phyloP scores from a whole-genome alignment of 2,329 filamentous ascomycete genomes.

The Penicillium frequentans region DNA sequence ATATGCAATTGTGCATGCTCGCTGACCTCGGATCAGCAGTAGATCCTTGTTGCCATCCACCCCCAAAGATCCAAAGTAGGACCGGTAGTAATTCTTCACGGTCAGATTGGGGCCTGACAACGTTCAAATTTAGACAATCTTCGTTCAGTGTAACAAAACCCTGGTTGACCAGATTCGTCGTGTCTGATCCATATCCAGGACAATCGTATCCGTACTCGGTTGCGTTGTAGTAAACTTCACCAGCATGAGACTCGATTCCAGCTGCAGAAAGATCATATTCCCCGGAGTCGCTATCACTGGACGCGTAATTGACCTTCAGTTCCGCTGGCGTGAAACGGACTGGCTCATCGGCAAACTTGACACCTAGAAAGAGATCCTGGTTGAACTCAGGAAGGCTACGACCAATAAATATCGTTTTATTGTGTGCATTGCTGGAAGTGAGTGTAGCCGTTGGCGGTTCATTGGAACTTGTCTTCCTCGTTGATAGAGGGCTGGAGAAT shows the following conservation, averaged over 20 bases:
- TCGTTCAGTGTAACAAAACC: conserved; percentile 23
- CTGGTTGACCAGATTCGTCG: conserved; percentile 20
- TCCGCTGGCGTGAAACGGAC: conserved; percentile 25
- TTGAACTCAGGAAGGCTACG: conserved; percentile 26
- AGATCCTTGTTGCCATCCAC: conserved; percentile 32
- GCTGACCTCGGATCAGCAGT: conserved; percentile 31
- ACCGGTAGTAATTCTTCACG: conserved; percentile 22
- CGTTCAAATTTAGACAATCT: conserved; percentile 30
- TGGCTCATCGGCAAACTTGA: conserved; percentile 31
- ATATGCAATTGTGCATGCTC: neutral
- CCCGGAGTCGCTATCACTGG: conserved; percentile 23
- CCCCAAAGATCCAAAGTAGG: conserved; percentile 34
- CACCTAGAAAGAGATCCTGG: conserved; percentile 31
- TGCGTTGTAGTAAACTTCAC: conserved; percentile 25
- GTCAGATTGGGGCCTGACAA: conserved; percentile 20
- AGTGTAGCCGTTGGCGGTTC: conserved; percentile 21
- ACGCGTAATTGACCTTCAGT: conserved; percentile 22
- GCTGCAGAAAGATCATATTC: conserved; percentile 1
- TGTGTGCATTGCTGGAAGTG: neutral
- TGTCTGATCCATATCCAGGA: conserved; percentile 32
- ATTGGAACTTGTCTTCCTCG: conserved; percentile 10
- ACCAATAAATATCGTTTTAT: conserved; percentile 26
- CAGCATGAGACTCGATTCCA: neutral
- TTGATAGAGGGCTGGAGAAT: neutral
- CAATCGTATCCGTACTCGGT: conserved; percentile 33